Base-by-base conservation (phyloP, 2,329 filamentous ascomycete genomes). In the Periglandula ipomoeae region DNA sequence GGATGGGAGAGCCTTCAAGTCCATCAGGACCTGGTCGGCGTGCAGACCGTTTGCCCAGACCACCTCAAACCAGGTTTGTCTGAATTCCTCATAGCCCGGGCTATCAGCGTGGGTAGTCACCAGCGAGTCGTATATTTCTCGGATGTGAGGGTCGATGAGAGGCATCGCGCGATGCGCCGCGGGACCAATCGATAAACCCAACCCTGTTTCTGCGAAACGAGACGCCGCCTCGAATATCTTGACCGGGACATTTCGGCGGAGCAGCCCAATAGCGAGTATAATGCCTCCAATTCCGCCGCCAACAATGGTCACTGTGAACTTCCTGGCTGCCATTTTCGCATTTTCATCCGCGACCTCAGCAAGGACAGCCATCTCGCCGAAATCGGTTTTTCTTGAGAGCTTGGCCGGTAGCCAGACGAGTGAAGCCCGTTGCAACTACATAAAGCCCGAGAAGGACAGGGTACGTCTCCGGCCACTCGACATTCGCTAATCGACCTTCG, bases 241-340 rank as follows among this genome's bases (percentile, higher is more conserved):
- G 34, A 77, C 64, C 6, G 53, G 51, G 17, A 58, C 51, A n/a
- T 50, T 46, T 22, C 49, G 54, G 10, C 55, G 59, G 32, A 62
- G 54, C 24, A 82, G 71, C 6, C 70, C 75, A 42, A 77, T 70
- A 22, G 75, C 75, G 8, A 82, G 70, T 8, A 65, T 65, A 17
- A 81, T 66, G 23, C 79, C 79, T 23, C 72, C 73, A 50, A 82
- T 79, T 30, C 78, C 79, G 38, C 77, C 78, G 51, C 79, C 79
- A 15, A 82, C 64, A 37, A 83, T 77, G 54, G 78, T 78, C 50
- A 81, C 48, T 10, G 47, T 46, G 24, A 53, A 47, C 9, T 24
- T 19, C 30, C 48, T 48, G 40, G 41, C 48, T 49, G 9, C 44
- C 8, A 17, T 17, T 8, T 17, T 17, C 11, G 11, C 8, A 39